phyloP scores from a whole-genome alignment of 441 rosid species.

The Breynia disticha region DNA sequence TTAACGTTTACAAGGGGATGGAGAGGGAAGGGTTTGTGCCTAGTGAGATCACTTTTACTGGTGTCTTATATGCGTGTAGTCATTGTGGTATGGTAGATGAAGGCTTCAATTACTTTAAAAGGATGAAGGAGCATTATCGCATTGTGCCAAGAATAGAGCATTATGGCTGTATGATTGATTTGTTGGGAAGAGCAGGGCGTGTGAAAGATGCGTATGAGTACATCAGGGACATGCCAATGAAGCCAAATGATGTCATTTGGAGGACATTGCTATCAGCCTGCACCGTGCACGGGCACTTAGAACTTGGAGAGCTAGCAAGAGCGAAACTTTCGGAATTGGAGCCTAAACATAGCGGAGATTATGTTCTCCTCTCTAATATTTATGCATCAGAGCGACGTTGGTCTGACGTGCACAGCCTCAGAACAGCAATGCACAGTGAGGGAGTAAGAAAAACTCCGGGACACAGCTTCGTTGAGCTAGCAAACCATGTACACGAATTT shows the following conservation, averaged over 20 bases:
- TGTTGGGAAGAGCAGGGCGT: slow-evolving; percentile 55
- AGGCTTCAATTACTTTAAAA: slow-evolving; percentile 44
- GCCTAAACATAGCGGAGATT: slow-evolving; percentile 57
- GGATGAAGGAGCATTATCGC: slow-evolving; percentile 44
- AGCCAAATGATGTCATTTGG: slow-evolving; percentile 60
- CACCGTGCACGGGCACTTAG: slow-evolving; percentile 35
- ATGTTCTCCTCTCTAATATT: slow-evolving; percentile 58
- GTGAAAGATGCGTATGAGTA: slow-evolving; percentile 39
- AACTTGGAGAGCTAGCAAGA: slow-evolving; percentile 46
- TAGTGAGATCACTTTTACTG: slow-evolving; percentile 50
- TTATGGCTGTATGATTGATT: slow-evolving; percentile 68
- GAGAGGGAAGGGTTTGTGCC: slow-evolving; percentile 35
- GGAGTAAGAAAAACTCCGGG: slow-evolving; percentile 57
- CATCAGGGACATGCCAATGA: slow-evolving; percentile 40
- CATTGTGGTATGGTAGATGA: slow-evolving; percentile 66
- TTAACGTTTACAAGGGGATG: slow-evolving; percentile 37
- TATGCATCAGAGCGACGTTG: slow-evolving; percentile 60
- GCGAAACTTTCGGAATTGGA: slow-evolving; percentile 32
- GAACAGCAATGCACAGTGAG: slow-evolving; percentile 37
- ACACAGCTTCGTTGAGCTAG: slow-evolving; percentile 53
- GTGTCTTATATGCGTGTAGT: slow-evolving; percentile 64
- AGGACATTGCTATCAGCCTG: slow-evolving; percentile 57
- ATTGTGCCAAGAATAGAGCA: slow-evolving; percentile 57
- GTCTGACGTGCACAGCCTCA: slow-evolving; percentile 48
- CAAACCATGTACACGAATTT: slow-evolving; percentile 50